Conservation (phyloP, 805 yeast species). For the Yarrowia porcina region DNA sequence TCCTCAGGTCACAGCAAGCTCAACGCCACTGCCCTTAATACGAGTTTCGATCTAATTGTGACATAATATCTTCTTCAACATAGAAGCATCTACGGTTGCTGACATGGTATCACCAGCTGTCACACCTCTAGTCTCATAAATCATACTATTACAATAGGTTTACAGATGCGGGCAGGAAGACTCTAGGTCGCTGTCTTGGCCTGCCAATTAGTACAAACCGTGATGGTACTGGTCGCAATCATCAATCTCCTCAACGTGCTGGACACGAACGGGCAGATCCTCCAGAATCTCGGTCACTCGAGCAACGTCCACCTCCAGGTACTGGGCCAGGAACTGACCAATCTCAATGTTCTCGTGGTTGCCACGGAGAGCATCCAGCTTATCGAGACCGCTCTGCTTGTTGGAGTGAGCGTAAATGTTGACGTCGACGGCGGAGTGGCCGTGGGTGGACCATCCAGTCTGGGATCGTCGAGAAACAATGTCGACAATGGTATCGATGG, state of each 20-base stretch:
- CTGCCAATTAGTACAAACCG: background rate
- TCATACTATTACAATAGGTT: slow-evolving; percentile 18
- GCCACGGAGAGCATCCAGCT: slow-evolving; percentile 54
- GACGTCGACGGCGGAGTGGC: slow-evolving; percentile 94
- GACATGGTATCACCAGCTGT: too few relatives aligned
- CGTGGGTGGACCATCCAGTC: slow-evolving; percentile 96
- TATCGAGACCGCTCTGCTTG: slow-evolving; percentile 37
- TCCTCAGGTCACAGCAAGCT: too few relatives aligned
- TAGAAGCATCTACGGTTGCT: too few relatives aligned
- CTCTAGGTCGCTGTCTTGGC: background rate
- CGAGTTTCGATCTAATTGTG: too few relatives aligned
- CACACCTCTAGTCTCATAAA: background rate
- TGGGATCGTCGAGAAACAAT: slow-evolving; percentile 79
- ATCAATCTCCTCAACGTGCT: slow-evolving; percentile 12
- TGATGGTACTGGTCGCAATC: slow-evolving; percentile 22
- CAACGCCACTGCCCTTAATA: too few relatives aligned
- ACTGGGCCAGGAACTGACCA: slow-evolving; percentile 65
- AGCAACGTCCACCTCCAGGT: slow-evolving; percentile 41
- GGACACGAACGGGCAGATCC: background rate
- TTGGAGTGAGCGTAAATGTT: slow-evolving; percentile 76
- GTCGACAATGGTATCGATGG: slow-evolving; percentile 55
- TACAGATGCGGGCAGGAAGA: background rate
- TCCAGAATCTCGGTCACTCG: slow-evolving; percentile 32
- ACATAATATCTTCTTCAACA: too few relatives aligned
- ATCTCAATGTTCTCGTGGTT: slow-evolving; percentile 85